These are phyloP conservation scores for Daedalea quercina DNA, from an alignment of 768 basidiomycete genomes.

Conservation along the genomic window DNA sequence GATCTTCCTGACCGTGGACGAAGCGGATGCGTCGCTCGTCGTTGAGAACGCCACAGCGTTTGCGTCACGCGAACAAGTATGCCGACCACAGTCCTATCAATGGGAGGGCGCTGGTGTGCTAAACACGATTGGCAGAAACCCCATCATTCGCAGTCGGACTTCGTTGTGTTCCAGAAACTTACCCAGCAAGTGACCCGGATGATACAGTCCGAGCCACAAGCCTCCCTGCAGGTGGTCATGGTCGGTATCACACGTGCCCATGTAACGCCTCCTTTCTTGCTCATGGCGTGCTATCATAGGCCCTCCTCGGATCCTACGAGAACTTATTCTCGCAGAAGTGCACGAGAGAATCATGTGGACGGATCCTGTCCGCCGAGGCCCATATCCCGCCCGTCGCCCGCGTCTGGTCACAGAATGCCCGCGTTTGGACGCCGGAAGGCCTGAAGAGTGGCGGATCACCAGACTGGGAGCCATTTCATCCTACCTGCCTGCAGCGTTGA, in stretches of 20 bases:
- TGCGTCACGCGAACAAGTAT: conserved; percentile 66
- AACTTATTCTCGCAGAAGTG: conserved; percentile 60
- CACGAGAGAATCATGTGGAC: conserved; percentile 38
- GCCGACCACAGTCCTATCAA: conserved; percentile 4
- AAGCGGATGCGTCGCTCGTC: conserved; percentile 28
- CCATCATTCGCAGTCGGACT: conserved; percentile 66
- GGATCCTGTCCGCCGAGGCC: conserved; percentile 62
- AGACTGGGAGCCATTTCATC: conserved; percentile 3
- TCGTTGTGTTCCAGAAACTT: conserved; percentile 53
- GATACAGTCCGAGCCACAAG: conserved; percentile 46
- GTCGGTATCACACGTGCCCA: conserved; percentile 27
- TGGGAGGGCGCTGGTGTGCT: background rate
- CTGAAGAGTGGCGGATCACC: background rate
- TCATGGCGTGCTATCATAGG: conserved; percentile 25
- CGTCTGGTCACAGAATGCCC: background rate
- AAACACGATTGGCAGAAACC: conserved; percentile 39
- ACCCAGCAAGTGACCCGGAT: conserved; percentile 62
- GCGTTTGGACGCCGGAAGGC: background rate
- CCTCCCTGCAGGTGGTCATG: conserved; percentile 47
- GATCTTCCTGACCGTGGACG: conserved; percentile 47
- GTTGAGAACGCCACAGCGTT: conserved; percentile 65
- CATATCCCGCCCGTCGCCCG: conserved; percentile 62
- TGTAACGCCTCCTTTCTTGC: background rate
- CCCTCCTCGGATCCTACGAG: conserved; percentile 48
- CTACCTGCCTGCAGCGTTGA: background rate